Evolutionary conservation across 805 yeast species (phyloP).

Genomic region (Pichia thaimueangensis): DNA sequence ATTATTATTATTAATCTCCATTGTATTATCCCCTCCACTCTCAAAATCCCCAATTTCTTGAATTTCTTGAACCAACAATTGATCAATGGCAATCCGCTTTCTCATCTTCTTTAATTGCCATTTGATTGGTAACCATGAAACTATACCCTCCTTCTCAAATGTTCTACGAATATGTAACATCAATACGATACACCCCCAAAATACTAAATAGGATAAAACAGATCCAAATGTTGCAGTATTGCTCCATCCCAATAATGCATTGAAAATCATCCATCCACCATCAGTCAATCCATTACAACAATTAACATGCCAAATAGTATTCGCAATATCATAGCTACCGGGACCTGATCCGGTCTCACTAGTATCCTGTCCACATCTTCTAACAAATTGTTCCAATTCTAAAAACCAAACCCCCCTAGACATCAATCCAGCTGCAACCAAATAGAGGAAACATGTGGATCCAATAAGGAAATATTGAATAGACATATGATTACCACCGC

Average conservation of each 20-base stretch:
- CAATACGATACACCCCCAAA: slow-evolving; percentile 55
- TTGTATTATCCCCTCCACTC: background rate
- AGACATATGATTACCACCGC: slow-evolving; percentile 73
- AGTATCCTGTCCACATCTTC: slow-evolving; percentile 76
- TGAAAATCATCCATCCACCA: slow-evolving; percentile 86
- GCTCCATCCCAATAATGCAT: slow-evolving; percentile 91
- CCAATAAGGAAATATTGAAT: slow-evolving; percentile 66
- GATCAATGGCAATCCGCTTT: slow-evolving; percentile 30
- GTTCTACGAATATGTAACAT: slow-evolving; percentile 35
- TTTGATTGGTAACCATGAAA: slow-evolving; percentile 54
- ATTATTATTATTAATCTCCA: background rate
- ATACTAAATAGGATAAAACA: slow-evolving; percentile 61
- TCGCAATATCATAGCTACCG: slow-evolving; percentile 77
- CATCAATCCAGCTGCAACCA: slow-evolving; percentile 82
- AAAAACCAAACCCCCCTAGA: slow-evolving; percentile 88
- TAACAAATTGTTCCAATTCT: slow-evolving; percentile 72
- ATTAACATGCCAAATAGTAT: slow-evolving; percentile 89
- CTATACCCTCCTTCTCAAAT: slow-evolving; percentile 53
- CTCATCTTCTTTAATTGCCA: slow-evolving; percentile 54
- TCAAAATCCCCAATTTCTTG: slow-evolving; percentile 13
- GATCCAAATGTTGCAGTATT: slow-evolving; percentile 90
- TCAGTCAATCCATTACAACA: slow-evolving; percentile 92
- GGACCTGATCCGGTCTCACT: slow-evolving; percentile 90
- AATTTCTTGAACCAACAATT: slow-evolving; percentile 22
- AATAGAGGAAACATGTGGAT: slow-evolving; percentile 73